phyloP scores from a whole-genome alignment of 495 filamentous ascomycete species.

The Haplographium delicatum region DNA sequence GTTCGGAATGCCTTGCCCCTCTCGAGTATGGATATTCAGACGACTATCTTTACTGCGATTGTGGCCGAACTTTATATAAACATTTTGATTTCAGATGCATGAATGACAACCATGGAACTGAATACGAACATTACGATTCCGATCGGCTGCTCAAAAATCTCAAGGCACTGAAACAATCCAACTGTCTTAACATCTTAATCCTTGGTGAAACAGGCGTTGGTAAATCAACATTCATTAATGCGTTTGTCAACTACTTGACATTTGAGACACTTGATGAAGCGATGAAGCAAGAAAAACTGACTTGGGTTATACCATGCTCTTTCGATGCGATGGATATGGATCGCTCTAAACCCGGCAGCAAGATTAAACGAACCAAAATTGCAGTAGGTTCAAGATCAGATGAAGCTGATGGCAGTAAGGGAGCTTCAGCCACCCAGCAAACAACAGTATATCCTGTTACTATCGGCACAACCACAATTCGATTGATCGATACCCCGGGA shows the following conservation, averaged over 20 bases:
- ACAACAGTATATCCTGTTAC: constrained; percentile 31
- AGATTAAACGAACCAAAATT: constrained; percentile 25
- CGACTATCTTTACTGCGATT: constrained; percentile 33
- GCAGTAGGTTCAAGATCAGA: constrained; percentile 25
- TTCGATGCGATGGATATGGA: constrained; percentile 32
- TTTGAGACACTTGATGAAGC: constrained; percentile 33
- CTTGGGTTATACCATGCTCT: constrained; percentile 35
- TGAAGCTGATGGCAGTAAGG: constrained; percentile 32
- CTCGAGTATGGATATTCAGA: constrained; percentile 33
- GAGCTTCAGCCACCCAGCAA: constrained; percentile 36
- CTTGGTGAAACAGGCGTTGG: constrained; percentile 41
- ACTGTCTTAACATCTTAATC: constrained; percentile 38
- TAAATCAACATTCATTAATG: constrained; percentile 44
- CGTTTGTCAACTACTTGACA: constrained; percentile 39
- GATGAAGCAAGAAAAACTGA: constrained; percentile 18
- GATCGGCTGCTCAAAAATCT: constrained; percentile 1
- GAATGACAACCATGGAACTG: constrained; percentile 16
- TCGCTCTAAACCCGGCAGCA: constrained; percentile 1
- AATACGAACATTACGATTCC: constrained; percentile 4
- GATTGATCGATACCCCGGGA: constrained; percentile 42
- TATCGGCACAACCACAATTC: constrained; percentile 24
- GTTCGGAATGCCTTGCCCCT: constrained; percentile 22
- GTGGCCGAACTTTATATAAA: constrained; percentile 25
- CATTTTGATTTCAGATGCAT: constrained; percentile 31
- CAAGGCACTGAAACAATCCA: constrained; percentile 17